These are phyloP conservation scores for Fusarium tuaranense DNA, from an alignment of 2,329 filamentous ascomycete species.

Conservation along the genomic window DNA sequence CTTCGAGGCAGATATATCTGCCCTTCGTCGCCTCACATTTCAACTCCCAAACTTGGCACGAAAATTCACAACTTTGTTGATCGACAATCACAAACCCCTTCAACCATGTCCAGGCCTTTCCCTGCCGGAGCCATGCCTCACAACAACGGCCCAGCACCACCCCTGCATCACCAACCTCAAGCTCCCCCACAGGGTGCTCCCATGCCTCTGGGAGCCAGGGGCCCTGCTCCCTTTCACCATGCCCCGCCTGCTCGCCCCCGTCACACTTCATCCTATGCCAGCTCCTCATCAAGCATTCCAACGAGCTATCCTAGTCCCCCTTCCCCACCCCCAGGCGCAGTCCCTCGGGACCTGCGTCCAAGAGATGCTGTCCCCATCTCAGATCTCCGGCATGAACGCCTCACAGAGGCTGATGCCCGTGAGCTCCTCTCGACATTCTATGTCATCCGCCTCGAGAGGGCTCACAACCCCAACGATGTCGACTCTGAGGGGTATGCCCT, in stretches of 20 bases:
- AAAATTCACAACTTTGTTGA: conserved; percentile 9
- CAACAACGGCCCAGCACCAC: conserved; percentile 4
- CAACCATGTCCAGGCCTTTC: conserved; percentile 20
- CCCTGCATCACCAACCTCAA: conserved; percentile 17
- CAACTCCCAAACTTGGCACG: conserved; percentile 3
- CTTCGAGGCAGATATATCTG: conserved; percentile 30
- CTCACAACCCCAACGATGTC: conserved; percentile 45
- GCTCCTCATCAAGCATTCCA: not conserved
- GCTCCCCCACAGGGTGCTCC: conserved; percentile 4
- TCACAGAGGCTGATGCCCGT: conserved; percentile 54
- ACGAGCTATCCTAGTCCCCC: conserved; percentile 15
- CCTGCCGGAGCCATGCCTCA: conserved; percentile 22
- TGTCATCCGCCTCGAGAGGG: conserved; percentile 58
- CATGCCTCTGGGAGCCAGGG: conserved; percentile 7
- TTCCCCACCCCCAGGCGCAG: conserved; percentile 21
- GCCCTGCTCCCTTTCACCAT: conserved; percentile 11
- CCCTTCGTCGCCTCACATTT: conserved; percentile 15
- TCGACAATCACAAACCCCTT: conserved; percentile 12
- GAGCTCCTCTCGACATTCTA: conserved; percentile 55
- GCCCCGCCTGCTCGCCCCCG: not conserved
- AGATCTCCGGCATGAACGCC: conserved; percentile 53
- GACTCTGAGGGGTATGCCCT: conserved; percentile 51
- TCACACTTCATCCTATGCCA: not conserved
- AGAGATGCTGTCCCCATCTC: conserved; percentile 40
- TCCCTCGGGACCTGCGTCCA: conserved; percentile 30